Percentiles rank a stretch among this genome's conserved stretches.
Conservation (phyloP, 2,329 filamentous ascomycete species). For the Sarocladium kiliense region DNA sequence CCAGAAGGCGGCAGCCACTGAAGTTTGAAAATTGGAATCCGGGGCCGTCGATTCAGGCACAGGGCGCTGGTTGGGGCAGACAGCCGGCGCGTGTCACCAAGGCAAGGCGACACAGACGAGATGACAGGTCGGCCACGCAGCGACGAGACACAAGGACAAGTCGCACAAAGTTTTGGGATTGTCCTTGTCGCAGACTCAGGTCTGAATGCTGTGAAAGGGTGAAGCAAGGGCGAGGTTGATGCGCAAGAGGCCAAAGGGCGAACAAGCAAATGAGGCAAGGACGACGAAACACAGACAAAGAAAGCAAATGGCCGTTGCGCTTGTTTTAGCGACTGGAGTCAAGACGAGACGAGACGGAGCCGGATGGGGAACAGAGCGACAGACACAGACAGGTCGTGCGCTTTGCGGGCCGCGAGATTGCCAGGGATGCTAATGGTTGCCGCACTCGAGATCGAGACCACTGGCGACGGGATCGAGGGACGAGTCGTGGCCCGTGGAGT, state of each 20-base stretch:
- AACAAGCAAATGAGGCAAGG: background rate
- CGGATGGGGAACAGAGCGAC: constrained; percentile 2
- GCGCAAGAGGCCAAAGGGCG: background rate
- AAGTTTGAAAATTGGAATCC: constrained; percentile 1
- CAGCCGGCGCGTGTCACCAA: constrained; percentile 1
- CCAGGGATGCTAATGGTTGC: constrained; percentile 5
- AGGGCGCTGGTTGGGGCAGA: background rate
- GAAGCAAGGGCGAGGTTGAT: background rate
- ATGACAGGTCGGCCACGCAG: constrained; percentile 7
- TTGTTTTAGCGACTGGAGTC: background rate
- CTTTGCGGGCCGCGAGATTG: constrained; percentile 5
- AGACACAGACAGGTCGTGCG: background rate
- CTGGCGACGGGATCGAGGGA: constrained; percentile 1
- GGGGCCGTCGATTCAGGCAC: constrained; percentile 7
- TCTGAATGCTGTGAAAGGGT: background rate
- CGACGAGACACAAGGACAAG: background rate
- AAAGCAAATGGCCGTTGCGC: background rate
- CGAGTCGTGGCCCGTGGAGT: background rate
- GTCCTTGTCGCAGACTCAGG: constrained; percentile 1
- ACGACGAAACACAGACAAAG: background rate
- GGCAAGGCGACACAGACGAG: background rate
- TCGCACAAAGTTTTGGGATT: constrained; percentile 3
- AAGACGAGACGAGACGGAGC: constrained; percentile 8
- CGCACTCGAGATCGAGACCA: constrained; percentile 3
- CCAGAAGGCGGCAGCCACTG: background rate